A percentile compares a stretch with the other conserved stretches of the same genome.
Evolutionary conservation across 2,329 filamentous ascomycete species (phyloP).

Genomic region (Phialocephala sp.): DNA sequence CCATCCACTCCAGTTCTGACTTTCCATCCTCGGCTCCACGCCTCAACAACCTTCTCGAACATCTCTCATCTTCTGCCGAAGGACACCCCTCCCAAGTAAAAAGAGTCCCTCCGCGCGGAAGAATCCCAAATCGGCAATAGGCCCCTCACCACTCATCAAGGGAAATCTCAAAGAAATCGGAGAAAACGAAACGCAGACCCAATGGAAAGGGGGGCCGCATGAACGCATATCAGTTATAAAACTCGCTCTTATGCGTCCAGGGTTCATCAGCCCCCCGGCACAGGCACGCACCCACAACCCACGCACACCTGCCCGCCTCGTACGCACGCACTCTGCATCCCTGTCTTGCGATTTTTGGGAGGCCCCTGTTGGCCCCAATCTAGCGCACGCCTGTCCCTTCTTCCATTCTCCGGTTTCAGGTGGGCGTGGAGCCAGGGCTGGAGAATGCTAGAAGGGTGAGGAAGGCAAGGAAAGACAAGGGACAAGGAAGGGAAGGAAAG

Average conservation of each 20-base stretch:
- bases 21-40: background rate
- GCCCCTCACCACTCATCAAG: background rate
- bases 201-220: slow-evolving; percentile 1
- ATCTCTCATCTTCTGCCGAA: background rate
- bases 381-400: too few species aligned
- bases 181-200: slow-evolving; percentile 2
- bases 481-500: background rate
- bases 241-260: slow-evolving; percentile 4
- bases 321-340: background rate
- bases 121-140: background rate
- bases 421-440: too few species aligned
- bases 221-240: slow-evolving; percentile 13
- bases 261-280: too few species aligned
- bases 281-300: too few species aligned
- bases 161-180: background rate
- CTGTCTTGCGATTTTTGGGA: background rate
- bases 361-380: too few species aligned
- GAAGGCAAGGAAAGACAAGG: too few species aligned
- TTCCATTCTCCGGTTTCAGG: too few species aligned
- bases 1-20: background rate
- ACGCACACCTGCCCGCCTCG: too few species aligned
- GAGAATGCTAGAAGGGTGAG: too few species aligned
- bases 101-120: background rate
- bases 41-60: background rate
- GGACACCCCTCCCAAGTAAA: background rate